Percentiles rank a stretch among this genome's conserved stretches.
Evolutionary conservation across 2,329 filamentous ascomycete genomes (phyloP).

Genomic region (Ophiostoma fasciatum): DNA sequence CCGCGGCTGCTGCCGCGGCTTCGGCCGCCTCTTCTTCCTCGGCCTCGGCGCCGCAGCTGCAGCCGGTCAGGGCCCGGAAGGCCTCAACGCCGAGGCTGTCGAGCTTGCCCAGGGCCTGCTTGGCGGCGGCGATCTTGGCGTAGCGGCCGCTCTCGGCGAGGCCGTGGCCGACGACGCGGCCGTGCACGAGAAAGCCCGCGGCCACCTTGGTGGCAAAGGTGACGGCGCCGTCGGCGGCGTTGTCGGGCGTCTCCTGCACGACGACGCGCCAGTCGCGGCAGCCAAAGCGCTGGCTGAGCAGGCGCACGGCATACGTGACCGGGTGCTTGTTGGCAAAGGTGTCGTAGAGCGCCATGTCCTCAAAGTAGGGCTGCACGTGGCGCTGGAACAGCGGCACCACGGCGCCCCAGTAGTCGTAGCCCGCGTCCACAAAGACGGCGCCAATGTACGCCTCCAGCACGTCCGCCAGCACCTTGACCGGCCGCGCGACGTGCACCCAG

Average conservation of each 20-base stretch:
- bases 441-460: slow-evolving; percentile 81
- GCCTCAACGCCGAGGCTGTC: slow-evolving; percentile 31
- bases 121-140: slow-evolving; percentile 55
- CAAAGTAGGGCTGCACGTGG: slow-evolving; percentile 64
- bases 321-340: slow-evolving; percentile 77
- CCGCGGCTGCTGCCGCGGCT: no score
- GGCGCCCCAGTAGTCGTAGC: slow-evolving; percentile 61
- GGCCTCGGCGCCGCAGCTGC: slow-evolving; percentile 37
- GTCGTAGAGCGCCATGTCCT: slow-evolving; percentile 78
- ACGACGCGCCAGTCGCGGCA: slow-evolving; percentile 47
- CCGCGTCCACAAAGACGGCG: slow-evolving; percentile 79
- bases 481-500: slow-evolving; percentile 48
- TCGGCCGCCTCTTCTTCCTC: slow-evolving; percentile 1
- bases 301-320: slow-evolving; percentile 53
- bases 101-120: slow-evolving; percentile 37
- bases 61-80: slow-evolving; percentile 46
- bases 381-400: slow-evolving; percentile 65
- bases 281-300: slow-evolving; percentile 47
- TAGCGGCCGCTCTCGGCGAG: slow-evolving; percentile 51
- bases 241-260: slow-evolving; percentile 31
- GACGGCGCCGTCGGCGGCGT: slow-evolving; percentile 17
- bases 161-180: slow-evolving; percentile 46
- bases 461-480: slow-evolving; percentile 68
- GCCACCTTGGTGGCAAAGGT: slow-evolving; percentile 31
- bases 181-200: slow-evolving; percentile 65